Base-by-base conservation (phyloP, 805 yeast genomes). In the Candida incommunis region DNA sequence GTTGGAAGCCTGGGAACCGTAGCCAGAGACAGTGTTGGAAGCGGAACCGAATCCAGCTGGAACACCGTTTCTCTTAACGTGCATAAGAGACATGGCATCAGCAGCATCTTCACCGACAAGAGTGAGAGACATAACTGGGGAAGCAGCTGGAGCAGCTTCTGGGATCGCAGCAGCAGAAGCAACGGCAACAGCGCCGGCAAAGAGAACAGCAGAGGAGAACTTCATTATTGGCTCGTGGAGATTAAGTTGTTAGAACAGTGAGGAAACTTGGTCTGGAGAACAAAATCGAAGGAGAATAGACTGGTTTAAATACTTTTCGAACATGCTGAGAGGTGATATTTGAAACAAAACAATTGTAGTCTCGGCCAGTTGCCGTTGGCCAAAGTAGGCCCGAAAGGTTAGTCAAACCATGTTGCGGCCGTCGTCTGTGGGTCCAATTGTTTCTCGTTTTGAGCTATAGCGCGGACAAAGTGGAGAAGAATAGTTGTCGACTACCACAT, bases 121-220 rank as follows among this genome's bases (percentile, higher is more conserved):
- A 18, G 13, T 16, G 37, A 31, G 9, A n/a, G 37, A 31, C 7
- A 25, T 13, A n/a, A n/a, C n/a, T 9, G 27, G 27, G 13, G 27
- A 9, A 25, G 27, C 27, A 7, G 7, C 27, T 25, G 27, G 27
- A 13, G 13, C 13, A 13, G 27, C 27, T 25, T 25, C 27, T 9
- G 37, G 37, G 20, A 5, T 18, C 9, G 37, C 37, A 7, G 4
- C 7, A 16, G 37, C 37, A 11, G 9, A 11, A 31, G 37, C 37
- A 16, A 31, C 37, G 20, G 37, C 37, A n/a, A 31, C 37, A 31
- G n/a, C 37, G 20, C 37, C 20, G 37, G 37, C 37, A 18, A 31
- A 16, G 18, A 31, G 13, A 31, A 31, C 18, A 18, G 37, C 37
- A 18, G 37, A 9, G 18, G 37, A 31, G 37, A 31, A 31, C 37